Conservation (phyloP, 768 basidiomycete genomes). For the Auricularia cornea region DNA sequence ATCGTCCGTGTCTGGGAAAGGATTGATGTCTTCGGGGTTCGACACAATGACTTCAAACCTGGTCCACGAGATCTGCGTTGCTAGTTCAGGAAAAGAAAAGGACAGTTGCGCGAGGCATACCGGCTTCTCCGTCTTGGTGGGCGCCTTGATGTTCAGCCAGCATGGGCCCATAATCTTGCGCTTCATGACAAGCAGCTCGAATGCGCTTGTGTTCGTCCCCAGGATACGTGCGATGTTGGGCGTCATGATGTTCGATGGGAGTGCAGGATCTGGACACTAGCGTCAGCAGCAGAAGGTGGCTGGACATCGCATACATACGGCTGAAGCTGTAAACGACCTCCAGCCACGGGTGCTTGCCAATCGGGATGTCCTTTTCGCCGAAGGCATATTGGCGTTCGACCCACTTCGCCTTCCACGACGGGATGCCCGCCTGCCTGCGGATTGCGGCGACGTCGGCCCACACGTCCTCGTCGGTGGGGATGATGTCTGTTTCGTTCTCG, state of each 20-base stretch:
- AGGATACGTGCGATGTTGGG: constrained; percentile 83
- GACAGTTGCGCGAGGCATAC: constrained; percentile 35
- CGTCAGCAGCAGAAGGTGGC: neutral
- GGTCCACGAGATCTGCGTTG: constrained; percentile 84
- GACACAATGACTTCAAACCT: constrained; percentile 80
- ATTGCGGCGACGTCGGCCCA: constrained; percentile 77
- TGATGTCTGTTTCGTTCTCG: constrained; percentile 50
- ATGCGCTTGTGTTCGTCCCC: constrained; percentile 86
- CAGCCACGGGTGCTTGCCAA: constrained; percentile 76
- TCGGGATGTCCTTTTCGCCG: constrained; percentile 73
- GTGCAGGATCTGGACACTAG: constrained; percentile 48
- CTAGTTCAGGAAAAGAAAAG: neutral
- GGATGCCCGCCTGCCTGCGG: constrained; percentile 62
- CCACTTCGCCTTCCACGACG: constrained; percentile 70
- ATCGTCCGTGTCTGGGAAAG: constrained; percentile 64
- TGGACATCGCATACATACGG: constrained; percentile 38
- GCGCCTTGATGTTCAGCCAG: constrained; percentile 83
- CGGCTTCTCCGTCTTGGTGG: constrained; percentile 65
- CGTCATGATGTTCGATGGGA: constrained; percentile 66
- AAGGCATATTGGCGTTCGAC: constrained; percentile 91
- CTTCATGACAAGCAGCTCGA: constrained; percentile 88
- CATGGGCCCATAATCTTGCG: constrained; percentile 99
- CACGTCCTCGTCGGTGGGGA: constrained; percentile 66
- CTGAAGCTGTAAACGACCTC: constrained; percentile 90
- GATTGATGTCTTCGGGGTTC: constrained; percentile 83